Evolutionary conservation across 768 basidiomycete species (phyloP).

Genomic region (Termitomyces sp.): DNA sequence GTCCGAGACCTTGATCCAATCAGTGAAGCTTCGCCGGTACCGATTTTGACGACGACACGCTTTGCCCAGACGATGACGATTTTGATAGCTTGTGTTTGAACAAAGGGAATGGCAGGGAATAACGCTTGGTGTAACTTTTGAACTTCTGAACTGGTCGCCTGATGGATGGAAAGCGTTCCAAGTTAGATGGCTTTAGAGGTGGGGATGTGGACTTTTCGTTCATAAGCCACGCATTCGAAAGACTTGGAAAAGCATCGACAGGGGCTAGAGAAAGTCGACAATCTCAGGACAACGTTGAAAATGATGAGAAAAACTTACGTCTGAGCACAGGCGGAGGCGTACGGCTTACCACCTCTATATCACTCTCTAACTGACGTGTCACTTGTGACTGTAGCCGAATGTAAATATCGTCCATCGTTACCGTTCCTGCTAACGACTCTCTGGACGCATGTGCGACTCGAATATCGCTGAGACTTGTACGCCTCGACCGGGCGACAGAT

Average conservation of each 20-base stretch:
- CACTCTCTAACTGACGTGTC: constrained; percentile 11
- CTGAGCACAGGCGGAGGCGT: constrained; percentile 19
- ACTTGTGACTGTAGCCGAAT: constrained; percentile 18
- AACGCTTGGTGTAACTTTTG: constrained; percentile 43
- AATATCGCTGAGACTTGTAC: constrained; percentile 22
- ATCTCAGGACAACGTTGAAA: not conserved
- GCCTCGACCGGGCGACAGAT: constrained; percentile 10
- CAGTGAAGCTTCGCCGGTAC: constrained; percentile 5
- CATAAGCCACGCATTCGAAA: constrained; percentile 50
- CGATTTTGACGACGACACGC: constrained; percentile 10
- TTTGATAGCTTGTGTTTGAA: constrained; percentile 16
- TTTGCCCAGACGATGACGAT: not conserved
- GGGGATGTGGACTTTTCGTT: constrained; percentile 22
- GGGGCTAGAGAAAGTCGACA: not conserved
- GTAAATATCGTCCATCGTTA: constrained; percentile 25
- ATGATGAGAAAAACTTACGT: not conserved
- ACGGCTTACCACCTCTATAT: constrained; percentile 28
- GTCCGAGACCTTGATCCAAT: not conserved
- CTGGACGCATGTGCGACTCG: not conserved
- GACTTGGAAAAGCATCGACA: constrained; percentile 10
- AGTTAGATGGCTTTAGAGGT: constrained; percentile 22
- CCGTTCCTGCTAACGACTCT: constrained; percentile 8
- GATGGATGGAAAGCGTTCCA: constrained; percentile 27
- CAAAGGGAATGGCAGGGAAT: constrained; percentile 40
- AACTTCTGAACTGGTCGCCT: constrained; percentile 33